Conservation (phyloP, 2,329 filamentous ascomycete species). For the Fusarium denticulatum region DNA sequence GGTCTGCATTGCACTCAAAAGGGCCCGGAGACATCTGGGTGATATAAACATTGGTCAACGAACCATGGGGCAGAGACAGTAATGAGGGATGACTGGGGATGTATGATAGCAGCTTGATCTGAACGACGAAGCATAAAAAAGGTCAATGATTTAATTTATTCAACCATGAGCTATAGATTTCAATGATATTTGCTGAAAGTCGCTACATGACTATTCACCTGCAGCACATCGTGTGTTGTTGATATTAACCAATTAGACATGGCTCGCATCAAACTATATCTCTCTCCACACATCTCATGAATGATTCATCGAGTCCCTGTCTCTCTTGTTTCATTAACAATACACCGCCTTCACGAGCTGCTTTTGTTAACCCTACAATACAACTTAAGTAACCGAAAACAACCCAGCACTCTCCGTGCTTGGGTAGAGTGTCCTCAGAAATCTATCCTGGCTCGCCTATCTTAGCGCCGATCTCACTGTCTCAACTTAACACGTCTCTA, state of each 20-base stretch:
- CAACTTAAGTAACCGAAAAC: not conserved
- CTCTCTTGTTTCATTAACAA: not conserved
- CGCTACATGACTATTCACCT: not conserved
- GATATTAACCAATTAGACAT: not conserved
- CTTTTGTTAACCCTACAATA: not conserved
- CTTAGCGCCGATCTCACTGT: conserved; percentile 27
- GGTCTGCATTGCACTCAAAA: not conserved
- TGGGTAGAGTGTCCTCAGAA: not conserved
- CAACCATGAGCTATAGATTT: not conserved
- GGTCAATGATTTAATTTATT: conserved; percentile 9
- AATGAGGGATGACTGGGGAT: conserved; percentile 29
- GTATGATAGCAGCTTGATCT: conserved; percentile 24
- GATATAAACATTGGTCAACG: conserved; percentile 1
- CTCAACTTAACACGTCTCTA: conserved; percentile 20
- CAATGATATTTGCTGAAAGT: not conserved
- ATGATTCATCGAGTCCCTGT: not conserved
- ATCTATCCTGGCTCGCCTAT: conserved; percentile 19
- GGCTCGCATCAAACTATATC: not conserved
- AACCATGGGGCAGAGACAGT: conserved; percentile 6
- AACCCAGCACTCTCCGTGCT: not conserved
- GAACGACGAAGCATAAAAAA: conserved; percentile 20
- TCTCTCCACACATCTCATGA: not conserved
- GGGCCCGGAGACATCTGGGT: not conserved
- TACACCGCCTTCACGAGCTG: not conserved
- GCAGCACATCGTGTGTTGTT: not conserved